Base-by-base conservation (phyloP, 139 green algal genomes). In the Chlorella sp. region DNA sequence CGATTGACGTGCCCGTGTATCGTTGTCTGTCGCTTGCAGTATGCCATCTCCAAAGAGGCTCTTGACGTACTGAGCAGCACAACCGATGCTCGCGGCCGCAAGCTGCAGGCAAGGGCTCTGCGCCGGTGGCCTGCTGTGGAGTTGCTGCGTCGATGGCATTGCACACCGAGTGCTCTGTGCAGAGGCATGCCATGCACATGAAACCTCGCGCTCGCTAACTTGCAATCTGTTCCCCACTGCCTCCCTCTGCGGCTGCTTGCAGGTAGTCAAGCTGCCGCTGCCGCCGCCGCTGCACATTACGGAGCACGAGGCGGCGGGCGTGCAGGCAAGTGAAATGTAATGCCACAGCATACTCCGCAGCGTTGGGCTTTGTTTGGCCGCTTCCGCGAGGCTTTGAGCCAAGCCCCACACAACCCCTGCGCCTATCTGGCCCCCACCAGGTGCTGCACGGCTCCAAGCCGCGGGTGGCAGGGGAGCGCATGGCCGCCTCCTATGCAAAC, bases 401-500 rank as follows among this genome's bases (percentile, higher is more conserved):
- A n/a, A n/a, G n/a, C n/a, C n/a, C n/a, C n/a, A n/a, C n/a, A n/a
- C n/a, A n/a, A n/a, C n/a, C 44, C 44, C 6, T 51, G 7, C 9
- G 44, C 44, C 44, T 51, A 9, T 9, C 44, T 16, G 6, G 44
- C 9, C 44, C 44, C 9, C 7, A n/a, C 47, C 80, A 85, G 80
- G 47, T 20, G 34, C 55, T 72, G 81, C 39, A 16, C 30, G 81
- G 81, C 38, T 34, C 28, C 3, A 71, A 86, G 36, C 74, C 88
- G 0, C 87, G 91, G 28, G 68, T 85, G 30, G 74, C 89, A 17
- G 90, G 88, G 2, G 88, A 88, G 11, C 85, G 89, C 55, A 82
- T 96, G 79, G 85, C 90, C 9, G 93, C 80, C 67, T 92, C 86
- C 17, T 97, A 97, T 78, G 86, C 93, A 85, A 97, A 97, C 87